Evolutionary conservation across 1,139 yeast species (phyloP).

Genomic region (Kodamaea derodonti): DNA sequence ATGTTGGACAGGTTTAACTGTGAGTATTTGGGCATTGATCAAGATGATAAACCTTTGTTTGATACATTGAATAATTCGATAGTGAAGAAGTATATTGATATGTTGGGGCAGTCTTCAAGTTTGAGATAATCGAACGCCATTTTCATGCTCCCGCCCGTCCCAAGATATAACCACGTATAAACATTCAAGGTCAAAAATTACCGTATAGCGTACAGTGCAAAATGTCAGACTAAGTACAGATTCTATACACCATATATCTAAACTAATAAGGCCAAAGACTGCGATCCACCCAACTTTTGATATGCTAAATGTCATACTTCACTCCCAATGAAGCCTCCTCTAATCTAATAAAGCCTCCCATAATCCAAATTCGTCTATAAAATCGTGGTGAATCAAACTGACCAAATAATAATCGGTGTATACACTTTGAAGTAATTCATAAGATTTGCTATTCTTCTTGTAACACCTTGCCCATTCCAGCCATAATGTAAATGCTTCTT

Average conservation of each 20-base stretch:
- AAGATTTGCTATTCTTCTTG: conserved; percentile 50
- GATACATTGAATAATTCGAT: conserved; percentile 29
- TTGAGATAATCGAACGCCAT: too few relatives aligned
- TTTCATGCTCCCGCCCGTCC: too few relatives aligned
- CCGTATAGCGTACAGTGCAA: too few relatives aligned
- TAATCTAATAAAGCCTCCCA: conserved; percentile 62
- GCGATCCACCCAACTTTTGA: too few relatives aligned
- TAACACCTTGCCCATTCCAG: conserved; percentile 87
- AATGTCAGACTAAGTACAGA: too few relatives aligned
- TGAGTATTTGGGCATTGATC: conserved; percentile 29
- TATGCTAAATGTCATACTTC: too few relatives aligned
- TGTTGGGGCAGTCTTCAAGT: conserved; percentile 22
- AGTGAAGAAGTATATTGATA: conserved; percentile 32
- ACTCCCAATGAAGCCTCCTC: too few relatives aligned
- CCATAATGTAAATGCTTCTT: conserved; percentile 91
- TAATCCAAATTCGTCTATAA: conserved; percentile 64
- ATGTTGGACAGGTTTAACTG: conserved; percentile 29
- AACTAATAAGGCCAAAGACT: too few relatives aligned
- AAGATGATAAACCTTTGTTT: conserved; percentile 19
- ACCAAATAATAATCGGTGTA: conserved; percentile 68
- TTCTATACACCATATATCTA: too few relatives aligned
- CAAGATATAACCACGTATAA: too few relatives aligned
- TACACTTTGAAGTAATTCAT: conserved; percentile 57
- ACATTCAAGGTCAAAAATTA: too few relatives aligned
- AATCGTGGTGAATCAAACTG: conserved; percentile 84